A percentile compares a stretch with the other conserved stretches of the same genome.
Evolutionary conservation across 2,329 filamentous ascomycete genomes (phyloP).

Genomic region (Chaetomiaceae sp.): DNA sequence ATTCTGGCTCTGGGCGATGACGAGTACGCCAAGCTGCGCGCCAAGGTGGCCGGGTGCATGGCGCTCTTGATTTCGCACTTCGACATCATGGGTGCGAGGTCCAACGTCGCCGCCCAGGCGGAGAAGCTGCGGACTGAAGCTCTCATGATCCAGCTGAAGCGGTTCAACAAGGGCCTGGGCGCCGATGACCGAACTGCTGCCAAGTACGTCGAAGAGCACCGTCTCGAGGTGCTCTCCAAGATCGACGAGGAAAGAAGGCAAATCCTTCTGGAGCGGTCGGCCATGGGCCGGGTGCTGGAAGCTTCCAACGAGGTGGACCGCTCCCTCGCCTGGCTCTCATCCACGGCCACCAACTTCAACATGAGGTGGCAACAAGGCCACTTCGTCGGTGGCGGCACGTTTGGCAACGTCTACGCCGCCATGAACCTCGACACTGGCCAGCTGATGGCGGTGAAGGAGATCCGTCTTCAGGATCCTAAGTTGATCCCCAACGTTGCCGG

Average conservation of each 20-base stretch:
- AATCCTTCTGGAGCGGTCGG: conserved; percentile 78
- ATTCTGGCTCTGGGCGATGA: conserved; percentile 86
- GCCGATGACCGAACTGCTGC: conserved; percentile 82
- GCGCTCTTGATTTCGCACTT: conserved; percentile 95
- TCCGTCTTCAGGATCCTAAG: conserved; percentile 92
- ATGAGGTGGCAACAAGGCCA: conserved; percentile 99
- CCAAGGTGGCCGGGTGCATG: conserved; percentile 96
- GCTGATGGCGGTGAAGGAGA: conserved; percentile 98
- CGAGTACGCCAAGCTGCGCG: conserved; percentile 76
- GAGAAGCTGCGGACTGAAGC: conserved; percentile 87
- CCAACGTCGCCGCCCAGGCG: conserved; percentile 85
- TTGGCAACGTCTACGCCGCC: conserved; percentile 94
- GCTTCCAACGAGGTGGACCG: conserved; percentile 94
- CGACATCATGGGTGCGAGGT: conserved; percentile 96
- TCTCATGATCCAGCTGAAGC: conserved; percentile 67
- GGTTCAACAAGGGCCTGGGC: conserved; percentile 69
- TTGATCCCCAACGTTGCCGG: conserved; percentile 89
- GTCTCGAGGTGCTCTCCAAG: conserved; percentile 64
- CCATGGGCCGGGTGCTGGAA: conserved; percentile 85
- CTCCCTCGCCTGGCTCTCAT: conserved; percentile 87
- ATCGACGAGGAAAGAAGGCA: conserved; percentile 76
- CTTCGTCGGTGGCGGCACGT: conserved; percentile 93
- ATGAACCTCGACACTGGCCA: conserved; percentile 96
- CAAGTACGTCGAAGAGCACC: conserved; percentile 67
- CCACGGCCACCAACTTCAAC: conserved; percentile 89